A percentile compares a stretch with the other conserved stretches of the same genome.
phyloP scores from a whole-genome alignment of 2,329 filamentous ascomycete species.

The Fusarium succisae region DNA sequence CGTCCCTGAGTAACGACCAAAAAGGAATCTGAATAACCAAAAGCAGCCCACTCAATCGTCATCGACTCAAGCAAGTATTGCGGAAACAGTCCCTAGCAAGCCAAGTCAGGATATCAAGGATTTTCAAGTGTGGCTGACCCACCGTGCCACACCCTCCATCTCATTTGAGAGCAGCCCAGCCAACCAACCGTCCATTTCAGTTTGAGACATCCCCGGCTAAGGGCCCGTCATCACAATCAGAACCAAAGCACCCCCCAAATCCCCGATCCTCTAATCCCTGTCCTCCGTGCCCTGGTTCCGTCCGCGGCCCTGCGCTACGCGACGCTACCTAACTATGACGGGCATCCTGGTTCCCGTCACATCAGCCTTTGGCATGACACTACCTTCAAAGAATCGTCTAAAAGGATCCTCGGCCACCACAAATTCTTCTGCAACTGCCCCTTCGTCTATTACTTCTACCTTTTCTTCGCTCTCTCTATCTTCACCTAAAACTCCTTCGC shows the following conservation, averaged over 20 bases:
- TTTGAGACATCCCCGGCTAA: not conserved
- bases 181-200: not conserved
- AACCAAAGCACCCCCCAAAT: conserved; percentile 1
- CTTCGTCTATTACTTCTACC: conserved; percentile 26
- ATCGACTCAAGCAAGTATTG: conserved; percentile 24
- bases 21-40: conserved; percentile 14
- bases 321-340: conserved; percentile 41
- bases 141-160: conserved; percentile 32
- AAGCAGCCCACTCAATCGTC: conserved; percentile 36
- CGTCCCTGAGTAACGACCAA: conserved; percentile 12
- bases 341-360: conserved; percentile 45
- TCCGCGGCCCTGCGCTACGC: not conserved
- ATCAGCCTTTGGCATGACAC: conserved; percentile 49
- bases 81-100: not conserved
- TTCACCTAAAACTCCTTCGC: conserved; percentile 8
- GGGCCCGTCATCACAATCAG: conserved; percentile 5
- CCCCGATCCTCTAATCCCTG: not conserved
- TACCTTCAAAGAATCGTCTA: conserved; percentile 41
- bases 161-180: not conserved
- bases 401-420: conserved; percentile 31
- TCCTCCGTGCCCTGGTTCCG: not conserved
- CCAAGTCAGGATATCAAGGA: conserved; percentile 24
- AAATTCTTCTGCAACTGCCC: conserved; percentile 14
- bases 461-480: conserved; percentile 23
- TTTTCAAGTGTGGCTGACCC: conserved; percentile 36